Conservation (phyloP, 2,329 filamentous ascomycete genomes). For the Cladosporium sp. region DNA sequence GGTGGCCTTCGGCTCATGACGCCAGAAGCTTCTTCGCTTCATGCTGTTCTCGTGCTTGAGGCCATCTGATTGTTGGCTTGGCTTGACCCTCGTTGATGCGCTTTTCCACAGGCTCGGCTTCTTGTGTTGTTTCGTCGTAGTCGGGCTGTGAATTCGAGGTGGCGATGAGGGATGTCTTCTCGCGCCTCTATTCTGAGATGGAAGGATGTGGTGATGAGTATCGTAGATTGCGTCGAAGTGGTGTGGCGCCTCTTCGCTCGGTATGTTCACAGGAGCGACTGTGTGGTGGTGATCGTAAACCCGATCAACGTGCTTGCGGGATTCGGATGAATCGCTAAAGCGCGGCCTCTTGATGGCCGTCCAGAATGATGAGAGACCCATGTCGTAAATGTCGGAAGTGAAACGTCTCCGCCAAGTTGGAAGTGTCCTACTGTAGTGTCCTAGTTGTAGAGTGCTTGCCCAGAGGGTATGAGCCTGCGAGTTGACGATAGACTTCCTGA, state of each 20-base stretch:
- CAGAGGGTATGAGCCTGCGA: background rate
- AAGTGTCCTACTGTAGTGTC: background rate
- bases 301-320: conserved; percentile 10
- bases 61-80: background rate
- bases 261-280: background rate
- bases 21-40: conserved; percentile 16
- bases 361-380: conserved; percentile 18
- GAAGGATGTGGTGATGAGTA: conserved; percentile 11
- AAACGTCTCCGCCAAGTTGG: background rate
- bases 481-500: background rate
- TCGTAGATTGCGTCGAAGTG: conserved; percentile 16
- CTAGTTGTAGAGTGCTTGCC: background rate
- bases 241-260: background rate
- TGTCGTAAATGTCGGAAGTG: background rate
- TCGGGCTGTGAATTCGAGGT: conserved; percentile 15
- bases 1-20: background rate
- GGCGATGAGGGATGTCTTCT: conserved; percentile 8
- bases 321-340: conserved; percentile 9
- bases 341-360: conserved; percentile 14
- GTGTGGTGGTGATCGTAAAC: background rate
- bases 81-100: background rate
- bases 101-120: background rate
- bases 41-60: background rate
- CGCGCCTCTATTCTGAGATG: background rate
- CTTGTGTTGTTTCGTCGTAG: background rate